Evolutionary conservation across 148 eudicot genomes (phyloP), one percentile per base, ranked within the genome.

Genomic region (Diospyros kaki): DNA sequence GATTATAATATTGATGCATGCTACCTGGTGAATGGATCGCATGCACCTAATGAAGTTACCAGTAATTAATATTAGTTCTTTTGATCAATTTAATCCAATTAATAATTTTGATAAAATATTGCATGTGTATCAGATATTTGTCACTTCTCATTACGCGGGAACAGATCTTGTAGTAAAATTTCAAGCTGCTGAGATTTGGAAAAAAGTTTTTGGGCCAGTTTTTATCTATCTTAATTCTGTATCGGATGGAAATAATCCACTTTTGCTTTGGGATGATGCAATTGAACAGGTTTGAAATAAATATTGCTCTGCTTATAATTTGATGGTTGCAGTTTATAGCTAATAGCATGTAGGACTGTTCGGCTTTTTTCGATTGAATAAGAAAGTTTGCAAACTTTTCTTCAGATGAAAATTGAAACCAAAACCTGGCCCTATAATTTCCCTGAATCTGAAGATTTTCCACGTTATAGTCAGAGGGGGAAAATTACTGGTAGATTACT

Each of bases 361-460:
- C 28, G 52, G 1, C 11, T 73, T 28, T 56, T 64, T 64, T 44
- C 7, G 2, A 28, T 28, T n/a, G 39, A 45, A 60, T 60, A 8
- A 60, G 64, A 18, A 60, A 60, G 5, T 38, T 43, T 72, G 75
- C 67, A 61, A 9, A 48, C 17, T 42, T 18, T 55, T 65, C 15
- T 78, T 51, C 79, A 93, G 98, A 64, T 83, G 84, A 48, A 58
- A 6, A 72, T 70, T 48, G 94, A 93, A 85, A 86, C 81, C 7
- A 53, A 78, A 66, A 78, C 40, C 12, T 93, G 98, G 97, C 98
- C 98, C 3, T 89, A 88, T 43, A 81, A 73, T 76, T 93, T 93
- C 73, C 87, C 85, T 48, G 80, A 79, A 14, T 93, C 97, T 2
- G 76, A 73, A 2, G 94, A 91, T 50, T 93, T 74, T 51, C 88